Evolutionary conservation across 2,329 filamentous ascomycete species (phyloP).

Genomic region (Talaromyces sp.): DNA sequence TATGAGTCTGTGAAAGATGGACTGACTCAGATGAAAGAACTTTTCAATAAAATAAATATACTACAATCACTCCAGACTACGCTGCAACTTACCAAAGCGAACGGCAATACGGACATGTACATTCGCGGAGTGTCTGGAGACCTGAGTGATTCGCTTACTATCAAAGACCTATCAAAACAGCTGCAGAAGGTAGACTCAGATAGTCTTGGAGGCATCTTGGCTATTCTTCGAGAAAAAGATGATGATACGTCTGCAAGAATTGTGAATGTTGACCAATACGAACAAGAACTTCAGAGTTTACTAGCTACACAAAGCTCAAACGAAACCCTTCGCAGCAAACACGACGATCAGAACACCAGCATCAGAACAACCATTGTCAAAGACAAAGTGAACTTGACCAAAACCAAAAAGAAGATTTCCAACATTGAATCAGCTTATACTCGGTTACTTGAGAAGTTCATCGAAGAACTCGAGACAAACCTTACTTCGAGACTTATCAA

Average conservation of each 20-base stretch:
- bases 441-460: constrained; percentile 48
- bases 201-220: constrained; percentile 43
- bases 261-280: constrained; percentile 40
- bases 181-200: constrained; percentile 55
- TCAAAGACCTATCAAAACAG: constrained; percentile 52
- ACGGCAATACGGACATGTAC: constrained; percentile 36
- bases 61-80: constrained; percentile 28
- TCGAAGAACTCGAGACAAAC: constrained; percentile 45
- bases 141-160: constrained; percentile 48
- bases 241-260: constrained; percentile 34
- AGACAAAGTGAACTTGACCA: constrained; percentile 58
- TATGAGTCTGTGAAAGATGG: constrained; percentile 38
- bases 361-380: constrained; percentile 58
- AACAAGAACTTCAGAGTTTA: constrained; percentile 49
- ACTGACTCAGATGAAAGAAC: constrained; percentile 37
- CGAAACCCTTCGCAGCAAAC: constrained; percentile 65
- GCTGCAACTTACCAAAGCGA: constrained; percentile 30
- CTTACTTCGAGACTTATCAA: constrained; percentile 47
- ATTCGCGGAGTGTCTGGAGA: constrained; percentile 50
- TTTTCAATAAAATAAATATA: constrained; percentile 33
- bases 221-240: constrained; percentile 30
- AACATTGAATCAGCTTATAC: constrained; percentile 56
- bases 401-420: constrained; percentile 54
- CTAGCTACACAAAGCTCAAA: constrained; percentile 46
- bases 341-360: constrained; percentile 62